Base-by-base conservation (phyloP, 2,329 filamentous ascomycete genomes). In the Hymenotorrendiella dingleyae region DNA sequence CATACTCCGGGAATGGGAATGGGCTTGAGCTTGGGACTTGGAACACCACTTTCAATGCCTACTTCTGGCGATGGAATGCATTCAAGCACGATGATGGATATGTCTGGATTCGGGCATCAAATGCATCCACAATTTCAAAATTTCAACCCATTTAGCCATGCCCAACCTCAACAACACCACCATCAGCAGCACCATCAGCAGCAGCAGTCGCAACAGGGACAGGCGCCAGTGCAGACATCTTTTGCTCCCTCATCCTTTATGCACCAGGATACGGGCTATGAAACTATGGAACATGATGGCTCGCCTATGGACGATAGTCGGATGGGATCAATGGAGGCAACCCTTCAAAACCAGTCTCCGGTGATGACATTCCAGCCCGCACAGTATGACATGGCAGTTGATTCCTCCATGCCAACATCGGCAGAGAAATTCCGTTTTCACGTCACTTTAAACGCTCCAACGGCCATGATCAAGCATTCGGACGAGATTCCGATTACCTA, bases 401-500 rank as follows among this genome's bases (percentile, higher is more conserved):
- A 64, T 14, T 64, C 71, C 23, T 60, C 65, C 1, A 62, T 80
- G 24, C 76, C 77, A 5, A 56, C 71, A 1, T 71, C 72, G 0
- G 75, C 73, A 8, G 82, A 86, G 56, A 84, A 82, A 59, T 96
- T 96, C 60, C 86, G 93, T 29, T 97, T 87, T 60, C 86, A 93
- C 61, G 84, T 87, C 38, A 93, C 87, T 0, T 67, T 98, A 34
- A 94, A 94, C 62, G 91, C 93, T 1, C 89, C 91, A 3, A 98
- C 93, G 0, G 93, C 93, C 6, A 98, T 97, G 93, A 84, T 94
- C 59, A 94, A 86, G 63, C 82, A 89, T 48, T 67, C 80, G 1
- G 85, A 94, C 47, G 91, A 97, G 62, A 94, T 97, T 19, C 93
- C 93, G 0, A 80, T 97, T n/a, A 96, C 91, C 0, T 98, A 98